Percentiles rank a stretch among this genome's conserved stretches.
phyloP scores from a whole-genome alignment of 139 green algal genomes.

The Picochlorum sp. region DNA sequence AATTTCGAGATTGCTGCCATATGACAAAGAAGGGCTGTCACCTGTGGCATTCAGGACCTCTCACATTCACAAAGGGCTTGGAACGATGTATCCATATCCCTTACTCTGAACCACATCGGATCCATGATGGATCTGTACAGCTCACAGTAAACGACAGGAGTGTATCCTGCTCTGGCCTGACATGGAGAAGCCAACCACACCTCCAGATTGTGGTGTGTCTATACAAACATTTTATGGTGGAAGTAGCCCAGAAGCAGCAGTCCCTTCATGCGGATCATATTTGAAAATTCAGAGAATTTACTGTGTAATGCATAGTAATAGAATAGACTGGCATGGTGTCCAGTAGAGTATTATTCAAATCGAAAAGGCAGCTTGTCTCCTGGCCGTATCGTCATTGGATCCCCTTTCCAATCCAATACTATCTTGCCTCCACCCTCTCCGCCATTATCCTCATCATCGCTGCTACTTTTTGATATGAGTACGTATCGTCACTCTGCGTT shows the following conservation, averaged over 20 bases:
- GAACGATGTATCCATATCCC: neutral
- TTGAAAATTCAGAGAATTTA: too few relatives aligned
- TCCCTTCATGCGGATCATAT: too few relatives aligned
- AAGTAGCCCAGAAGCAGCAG: neutral
- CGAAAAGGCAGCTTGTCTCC: conserved; percentile 64
- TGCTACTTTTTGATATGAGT: conserved; percentile 11
- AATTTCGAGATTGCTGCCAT: neutral
- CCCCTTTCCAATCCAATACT: conserved; percentile 68
- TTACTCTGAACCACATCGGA: neutral
- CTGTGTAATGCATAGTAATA: neutral
- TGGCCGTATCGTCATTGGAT: conserved; percentile 65
- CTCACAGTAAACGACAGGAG: neutral
- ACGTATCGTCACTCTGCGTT: too few relatives aligned
- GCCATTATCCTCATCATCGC: conserved; percentile 2
- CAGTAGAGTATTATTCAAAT: neutral
- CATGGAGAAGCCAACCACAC: neutral
- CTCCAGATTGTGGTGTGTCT: neutral
- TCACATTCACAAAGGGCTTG: conserved; percentile 1
- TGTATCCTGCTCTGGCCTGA: neutral
- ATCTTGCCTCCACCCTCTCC: conserved; percentile 12
- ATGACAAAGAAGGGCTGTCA: neutral
- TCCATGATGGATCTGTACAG: neutral
- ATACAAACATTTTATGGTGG: conserved; percentile 3
- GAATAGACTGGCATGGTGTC: neutral
- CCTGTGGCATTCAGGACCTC: conserved; percentile 1